phyloP scores from a whole-genome alignment of 208 protist genomes.

The Angomonas desouzai region DNA sequence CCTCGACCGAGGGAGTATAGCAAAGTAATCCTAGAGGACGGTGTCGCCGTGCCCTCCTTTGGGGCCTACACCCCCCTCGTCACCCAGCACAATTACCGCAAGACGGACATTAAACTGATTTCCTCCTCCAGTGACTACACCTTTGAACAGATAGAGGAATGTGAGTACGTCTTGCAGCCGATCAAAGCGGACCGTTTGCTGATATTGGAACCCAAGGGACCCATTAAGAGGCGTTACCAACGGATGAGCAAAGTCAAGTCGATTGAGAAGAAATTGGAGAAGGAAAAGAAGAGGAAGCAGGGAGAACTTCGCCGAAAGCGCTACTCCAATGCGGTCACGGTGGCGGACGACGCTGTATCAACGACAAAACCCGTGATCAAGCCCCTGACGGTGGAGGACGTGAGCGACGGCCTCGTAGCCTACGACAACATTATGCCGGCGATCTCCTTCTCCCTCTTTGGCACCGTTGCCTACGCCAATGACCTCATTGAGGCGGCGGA shows the following conservation, averaged over 20 bases:
- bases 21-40: neutral
- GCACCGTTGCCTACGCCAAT: conserved; percentile 43
- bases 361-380: conserved; percentile 2
- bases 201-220: neutral
- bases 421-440: conserved; percentile 58
- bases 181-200: conserved; percentile 17
- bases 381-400: conserved; percentile 28
- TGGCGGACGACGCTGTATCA: neutral
- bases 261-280: neutral
- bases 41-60: neutral
- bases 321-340: neutral
- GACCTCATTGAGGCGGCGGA: conserved; percentile 30
- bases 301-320: too few relatives aligned
- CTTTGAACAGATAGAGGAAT: conserved; percentile 18
- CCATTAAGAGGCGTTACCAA: neutral
- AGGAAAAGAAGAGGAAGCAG: neutral
- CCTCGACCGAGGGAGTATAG: neutral
- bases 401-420: conserved; percentile 27
- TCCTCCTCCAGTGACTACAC: conserved; percentile 26
- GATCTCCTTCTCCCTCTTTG: conserved; percentile 51
- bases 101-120: conserved; percentile 48
- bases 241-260: conserved; percentile 5
- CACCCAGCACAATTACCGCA: conserved; percentile 38
- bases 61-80: conserved; percentile 35
- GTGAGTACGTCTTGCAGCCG: conserved; percentile 24